Percentiles rank a stretch among this genome's conserved stretches.
Evolutionary conservation across 2,329 filamentous ascomycete species (phyloP).

Genomic region (Xylaria sp.): DNA sequence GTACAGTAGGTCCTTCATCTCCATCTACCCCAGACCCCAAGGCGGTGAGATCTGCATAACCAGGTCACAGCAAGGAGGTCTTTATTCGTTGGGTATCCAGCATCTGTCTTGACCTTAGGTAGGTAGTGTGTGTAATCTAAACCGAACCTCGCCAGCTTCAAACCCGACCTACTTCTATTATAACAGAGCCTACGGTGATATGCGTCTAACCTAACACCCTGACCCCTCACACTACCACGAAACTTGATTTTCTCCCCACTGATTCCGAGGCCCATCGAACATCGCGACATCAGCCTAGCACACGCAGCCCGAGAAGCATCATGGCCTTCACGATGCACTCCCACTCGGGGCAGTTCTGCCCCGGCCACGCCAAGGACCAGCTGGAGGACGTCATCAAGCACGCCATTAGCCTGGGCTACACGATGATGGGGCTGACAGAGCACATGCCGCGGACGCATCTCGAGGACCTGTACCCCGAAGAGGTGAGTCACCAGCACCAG

Average conservation of each 20-base stretch:
- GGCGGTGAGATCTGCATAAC: background rate
- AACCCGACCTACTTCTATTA: too few species aligned
- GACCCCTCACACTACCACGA: too few species aligned
- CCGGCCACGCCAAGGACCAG: constrained; percentile 80
- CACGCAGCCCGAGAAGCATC: background rate
- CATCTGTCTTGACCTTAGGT: too few species aligned
- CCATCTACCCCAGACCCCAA: background rate
- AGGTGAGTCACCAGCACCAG: constrained; percentile 52
- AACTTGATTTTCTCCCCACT: too few species aligned
- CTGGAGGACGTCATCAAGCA: constrained; percentile 82
- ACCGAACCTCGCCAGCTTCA: too few species aligned
- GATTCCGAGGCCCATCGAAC: too few species aligned
- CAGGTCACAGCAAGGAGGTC: too few species aligned
- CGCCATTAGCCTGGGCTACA: constrained; percentile 78
- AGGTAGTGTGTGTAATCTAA: too few species aligned
- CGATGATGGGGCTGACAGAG: constrained; percentile 85
- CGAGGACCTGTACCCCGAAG: constrained; percentile 88
- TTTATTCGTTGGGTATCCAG: too few species aligned
- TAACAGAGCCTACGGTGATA: too few species aligned
- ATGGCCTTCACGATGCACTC: constrained; percentile 99
- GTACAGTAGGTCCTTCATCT: background rate
- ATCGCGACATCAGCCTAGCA: too few species aligned
- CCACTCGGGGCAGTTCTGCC: constrained; percentile 97
- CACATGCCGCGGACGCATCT: constrained; percentile 83
- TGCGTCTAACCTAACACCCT: too few species aligned